Conservation (phyloP, 768 basidiomycete species). For the Rhodotorula kratochvilovae region DNA sequence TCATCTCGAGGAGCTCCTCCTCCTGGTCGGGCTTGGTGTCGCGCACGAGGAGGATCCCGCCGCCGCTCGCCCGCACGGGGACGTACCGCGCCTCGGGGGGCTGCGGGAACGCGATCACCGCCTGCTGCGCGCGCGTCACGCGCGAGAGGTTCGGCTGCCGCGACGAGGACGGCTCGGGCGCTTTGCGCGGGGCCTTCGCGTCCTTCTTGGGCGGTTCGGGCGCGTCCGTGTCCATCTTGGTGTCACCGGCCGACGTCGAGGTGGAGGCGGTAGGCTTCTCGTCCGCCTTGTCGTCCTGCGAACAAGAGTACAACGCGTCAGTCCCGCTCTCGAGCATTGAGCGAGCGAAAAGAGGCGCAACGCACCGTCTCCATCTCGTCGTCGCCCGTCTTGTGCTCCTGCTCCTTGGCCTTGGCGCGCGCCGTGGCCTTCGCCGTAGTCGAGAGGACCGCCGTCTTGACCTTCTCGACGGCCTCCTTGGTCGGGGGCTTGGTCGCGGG, state of each 20-base stretch:
- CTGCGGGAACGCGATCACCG: slow-evolving; percentile 69
- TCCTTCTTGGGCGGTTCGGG: slow-evolving; percentile 5
- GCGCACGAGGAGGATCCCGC: slow-evolving; percentile 77
- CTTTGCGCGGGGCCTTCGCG: slow-evolving; percentile 49
- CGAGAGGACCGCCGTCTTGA: slow-evolving; percentile 89
- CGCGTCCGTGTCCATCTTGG: slow-evolving; percentile 68
- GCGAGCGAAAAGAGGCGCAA: neutral
- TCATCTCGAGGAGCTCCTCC: slow-evolving; percentile 67
- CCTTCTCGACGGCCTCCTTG: slow-evolving; percentile 85
- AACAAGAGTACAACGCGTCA: slow-evolving; percentile 49
- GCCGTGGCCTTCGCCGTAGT: slow-evolving; percentile 97
- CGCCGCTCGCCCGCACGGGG: slow-evolving; percentile 75
- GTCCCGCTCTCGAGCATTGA: neutral
- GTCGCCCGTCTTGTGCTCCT: slow-evolving; percentile 58
- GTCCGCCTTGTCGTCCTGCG: neutral
- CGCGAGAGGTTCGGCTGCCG: slow-evolving; percentile 79
- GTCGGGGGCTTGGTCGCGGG: slow-evolving; percentile 77
- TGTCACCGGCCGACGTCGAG: slow-evolving; percentile 59
- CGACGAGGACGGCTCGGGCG: slow-evolving; percentile 68
- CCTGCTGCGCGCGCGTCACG: slow-evolving; percentile 81
- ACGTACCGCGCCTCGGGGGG: slow-evolving; percentile 69
- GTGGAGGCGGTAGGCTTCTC: slow-evolving; percentile 48
- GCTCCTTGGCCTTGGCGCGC: slow-evolving; percentile 71
- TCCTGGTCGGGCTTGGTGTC: slow-evolving; percentile 68
- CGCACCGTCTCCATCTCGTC: slow-evolving; percentile 81